phyloP scores from a whole-genome alignment of 768 basidiomycete genomes.

The Clitopilus hobsonii region DNA sequence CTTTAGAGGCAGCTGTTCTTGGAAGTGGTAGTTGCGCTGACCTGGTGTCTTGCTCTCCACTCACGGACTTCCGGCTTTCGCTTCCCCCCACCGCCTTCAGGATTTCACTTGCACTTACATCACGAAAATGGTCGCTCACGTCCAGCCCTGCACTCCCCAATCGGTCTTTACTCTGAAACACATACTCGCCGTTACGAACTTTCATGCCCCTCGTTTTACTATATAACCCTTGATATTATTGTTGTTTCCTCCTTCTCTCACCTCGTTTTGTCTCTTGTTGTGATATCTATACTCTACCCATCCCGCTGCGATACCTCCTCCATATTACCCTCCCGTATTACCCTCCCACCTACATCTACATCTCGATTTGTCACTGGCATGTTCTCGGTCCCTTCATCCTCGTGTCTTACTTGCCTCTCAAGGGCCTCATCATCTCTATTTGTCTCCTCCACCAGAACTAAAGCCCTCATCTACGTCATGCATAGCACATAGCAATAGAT shows the following conservation, averaged over 20 bases:
- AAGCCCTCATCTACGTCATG: background rate
- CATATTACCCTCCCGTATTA: background rate
- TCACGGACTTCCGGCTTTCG: background rate
- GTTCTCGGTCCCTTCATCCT: background rate
- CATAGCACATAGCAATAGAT: background rate
- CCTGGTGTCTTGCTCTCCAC: background rate
- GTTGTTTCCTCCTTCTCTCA: too few species aligned
- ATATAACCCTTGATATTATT: background rate
- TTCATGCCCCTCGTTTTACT: background rate
- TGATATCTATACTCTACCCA: background rate
- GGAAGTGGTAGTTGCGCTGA: too few species aligned
- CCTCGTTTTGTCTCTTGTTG: constrained; percentile 1
- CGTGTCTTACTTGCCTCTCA: background rate
- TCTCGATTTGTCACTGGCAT: background rate
- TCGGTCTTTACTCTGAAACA: background rate
- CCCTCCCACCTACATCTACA: background rate
- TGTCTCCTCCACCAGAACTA: too few species aligned
- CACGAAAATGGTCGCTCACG: too few species aligned
- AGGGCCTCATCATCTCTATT: background rate
- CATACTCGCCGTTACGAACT: background rate
- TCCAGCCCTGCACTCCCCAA: background rate
- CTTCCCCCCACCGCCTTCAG: background rate
- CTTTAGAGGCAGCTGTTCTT: background rate
- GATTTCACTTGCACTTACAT: too few species aligned
- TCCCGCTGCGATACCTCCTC: background rate